These are phyloP conservation scores for Fusarium sp. DNA, from an alignment of 2,329 filamentous ascomycete species.

Conservation along the genomic window DNA sequence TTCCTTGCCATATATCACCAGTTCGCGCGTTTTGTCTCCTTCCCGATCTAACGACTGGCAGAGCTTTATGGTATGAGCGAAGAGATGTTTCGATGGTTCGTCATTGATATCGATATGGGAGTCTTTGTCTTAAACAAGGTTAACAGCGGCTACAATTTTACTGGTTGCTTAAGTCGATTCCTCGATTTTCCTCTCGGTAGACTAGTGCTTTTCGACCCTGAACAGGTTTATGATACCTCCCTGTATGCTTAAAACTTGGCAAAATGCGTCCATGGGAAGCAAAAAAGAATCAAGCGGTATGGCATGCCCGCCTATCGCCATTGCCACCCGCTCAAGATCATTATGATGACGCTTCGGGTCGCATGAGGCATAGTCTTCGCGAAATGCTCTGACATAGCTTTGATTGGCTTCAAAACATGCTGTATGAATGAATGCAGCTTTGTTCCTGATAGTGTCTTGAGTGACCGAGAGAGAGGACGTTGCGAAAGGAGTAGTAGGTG, in stretches of 20 bases:
- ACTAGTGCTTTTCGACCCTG: neutral
- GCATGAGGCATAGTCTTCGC: neutral
- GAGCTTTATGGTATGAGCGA: neutral
- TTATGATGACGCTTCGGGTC: neutral
- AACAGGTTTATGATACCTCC: neutral
- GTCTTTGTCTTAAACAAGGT: neutral
- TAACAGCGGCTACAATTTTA: neutral
- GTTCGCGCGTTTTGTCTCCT: neutral
- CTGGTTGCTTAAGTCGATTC: neutral
- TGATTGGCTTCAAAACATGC: constrained; percentile 4
- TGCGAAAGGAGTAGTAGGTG: too few species aligned
- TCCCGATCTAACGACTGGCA: neutral
- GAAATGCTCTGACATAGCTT: constrained; percentile 9
- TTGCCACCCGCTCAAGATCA: neutral
- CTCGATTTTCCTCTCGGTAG: neutral
- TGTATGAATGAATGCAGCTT: neutral
- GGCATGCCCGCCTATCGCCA: neutral
- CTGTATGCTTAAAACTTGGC: constrained; percentile 10
- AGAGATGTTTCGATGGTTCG: neutral
- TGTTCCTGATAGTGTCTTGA: neutral
- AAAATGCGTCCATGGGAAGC: neutral
- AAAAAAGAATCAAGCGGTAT: neutral
- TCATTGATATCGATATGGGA: neutral
- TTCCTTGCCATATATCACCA: neutral
- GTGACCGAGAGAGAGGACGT: too few species aligned